Percentiles rank a stretch among this genome's conserved stretches.
phyloP scores from a whole-genome alignment of 2,329 filamentous ascomycete genomes.

The Xylariaceae sp. region DNA sequence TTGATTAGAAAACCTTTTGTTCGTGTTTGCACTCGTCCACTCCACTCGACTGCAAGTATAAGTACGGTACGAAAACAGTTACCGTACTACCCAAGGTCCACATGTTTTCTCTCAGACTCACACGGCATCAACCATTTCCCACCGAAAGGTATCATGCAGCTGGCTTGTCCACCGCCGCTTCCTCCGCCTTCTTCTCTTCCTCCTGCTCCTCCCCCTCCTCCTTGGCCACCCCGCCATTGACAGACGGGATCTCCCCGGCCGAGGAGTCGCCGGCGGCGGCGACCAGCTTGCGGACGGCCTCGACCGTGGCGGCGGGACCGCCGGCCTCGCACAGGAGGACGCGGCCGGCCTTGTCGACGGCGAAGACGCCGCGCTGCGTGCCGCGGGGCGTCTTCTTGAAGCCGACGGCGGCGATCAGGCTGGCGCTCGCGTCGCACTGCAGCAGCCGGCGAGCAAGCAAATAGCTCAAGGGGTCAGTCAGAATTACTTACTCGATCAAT shows the following conservation, averaged over 20 bases:
- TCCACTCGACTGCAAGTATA: no score
- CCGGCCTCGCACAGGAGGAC: slow-evolving; percentile 69
- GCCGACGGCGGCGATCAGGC: slow-evolving; percentile 79
- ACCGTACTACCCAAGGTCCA: no score
- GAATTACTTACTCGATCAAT: no score
- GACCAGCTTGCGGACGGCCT: slow-evolving; percentile 67
- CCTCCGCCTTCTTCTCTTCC: slow-evolving; percentile 21
- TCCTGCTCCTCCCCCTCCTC: slow-evolving; percentile 11
- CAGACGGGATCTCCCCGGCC: slow-evolving; percentile 14
- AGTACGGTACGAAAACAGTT: no score
- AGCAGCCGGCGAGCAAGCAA: no score
- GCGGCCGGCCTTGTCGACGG: slow-evolving; percentile 74
- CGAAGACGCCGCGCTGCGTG: slow-evolving; percentile 81
- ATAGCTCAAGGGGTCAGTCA: no score
- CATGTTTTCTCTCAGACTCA: no score
- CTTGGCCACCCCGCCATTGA: not conserved
- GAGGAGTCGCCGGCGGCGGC: slow-evolving; percentile 28
- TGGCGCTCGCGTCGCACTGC: slow-evolving; percentile 70
- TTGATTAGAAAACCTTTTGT: no score
- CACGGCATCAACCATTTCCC: no score
- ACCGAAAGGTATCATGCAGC: no score
- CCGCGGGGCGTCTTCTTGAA: slow-evolving; percentile 77
- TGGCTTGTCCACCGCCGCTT: slow-evolving; percentile 29
- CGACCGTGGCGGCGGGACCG: slow-evolving; percentile 68
- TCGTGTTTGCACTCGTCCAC: no score